Base-by-base conservation (phyloP, 2,329 filamentous ascomycete genomes). In the Hortaea werneckii region DNA sequence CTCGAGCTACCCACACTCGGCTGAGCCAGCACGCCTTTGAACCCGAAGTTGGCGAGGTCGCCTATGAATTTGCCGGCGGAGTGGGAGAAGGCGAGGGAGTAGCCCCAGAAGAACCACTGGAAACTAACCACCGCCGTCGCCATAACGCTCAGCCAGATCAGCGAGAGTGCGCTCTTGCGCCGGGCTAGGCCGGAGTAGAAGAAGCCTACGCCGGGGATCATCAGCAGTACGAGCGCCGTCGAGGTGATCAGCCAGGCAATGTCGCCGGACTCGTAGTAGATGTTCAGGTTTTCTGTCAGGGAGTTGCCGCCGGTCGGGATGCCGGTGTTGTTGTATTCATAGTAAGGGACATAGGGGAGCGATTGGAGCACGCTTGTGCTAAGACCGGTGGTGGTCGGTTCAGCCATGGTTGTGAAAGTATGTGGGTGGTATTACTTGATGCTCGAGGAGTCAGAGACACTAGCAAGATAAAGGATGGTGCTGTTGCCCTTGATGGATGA, bases 31-130 rank as follows among this genome's bases (percentile, higher is more conserved):
- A 92, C 85, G 64, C 84, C 75, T 54, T 72, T 80, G 65, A 94
- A 82, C 38, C 83, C 87, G 61, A 94, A 80, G 70, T 94, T 90
- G 53, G 78, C 68, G 27, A 94, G 71, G 57, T 88, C 75, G 48
- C 87, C 87, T 51, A 94, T 85, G 64, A 79, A 94, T 37, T 72
- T 77, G 40, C 82, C 81, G 6, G 84, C 83, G 2, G 76, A 74
- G 66, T 90, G 86, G 11, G 86, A 92, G 64, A 89, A 92, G 41
- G 85, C 79, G 8, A 92, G 69, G 4, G 84, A 88, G 64, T 87
- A 94, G 41, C 87, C 87, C 87, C 87, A 94, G 73, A 94, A 90
- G 73, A 94, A 94, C 87, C 88, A 95, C 63, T 94, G 87, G 68
- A 94, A 94, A 42, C 80, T 82, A 50, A 88, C 79, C 53, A 94